Percentiles rank a stretch among this genome's conserved stretches.
Conservation (phyloP, 179 eudicot species). For the Corrigiola litoralis region DNA sequence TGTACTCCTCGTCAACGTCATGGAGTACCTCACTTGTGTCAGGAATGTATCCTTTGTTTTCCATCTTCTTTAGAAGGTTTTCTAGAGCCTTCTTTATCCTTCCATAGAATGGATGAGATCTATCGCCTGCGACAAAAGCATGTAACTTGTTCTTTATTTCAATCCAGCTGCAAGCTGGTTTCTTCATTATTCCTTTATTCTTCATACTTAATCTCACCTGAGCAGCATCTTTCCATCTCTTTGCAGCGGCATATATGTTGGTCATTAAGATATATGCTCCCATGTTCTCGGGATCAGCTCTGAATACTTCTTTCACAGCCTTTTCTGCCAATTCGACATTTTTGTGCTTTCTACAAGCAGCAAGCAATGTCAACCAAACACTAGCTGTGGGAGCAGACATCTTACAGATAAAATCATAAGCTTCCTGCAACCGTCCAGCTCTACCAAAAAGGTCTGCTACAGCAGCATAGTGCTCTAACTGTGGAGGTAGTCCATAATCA, state of each 20-base stretch:
- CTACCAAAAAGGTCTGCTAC: conserved; percentile 78
- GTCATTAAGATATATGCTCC: conserved; percentile 57
- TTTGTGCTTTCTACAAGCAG: conserved; percentile 67
- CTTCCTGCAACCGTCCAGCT: conserved; percentile 78
- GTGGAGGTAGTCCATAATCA: conserved; percentile 50
- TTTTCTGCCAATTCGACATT: conserved; percentile 67
- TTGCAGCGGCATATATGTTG: conserved; percentile 55
- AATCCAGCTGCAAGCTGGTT: conserved; percentile 76
- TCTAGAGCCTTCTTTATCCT: conserved; percentile 39
- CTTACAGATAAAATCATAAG: conserved; percentile 48
- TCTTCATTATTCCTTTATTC: conserved; percentile 43
- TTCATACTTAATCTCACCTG: conserved; percentile 39
- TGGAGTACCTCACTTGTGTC: conserved; percentile 55
- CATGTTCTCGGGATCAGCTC: conserved; percentile 41
- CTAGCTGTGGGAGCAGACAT: conserved; percentile 39
- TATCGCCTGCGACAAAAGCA: conserved; percentile 62
- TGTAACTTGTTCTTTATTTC: conserved; percentile 56
- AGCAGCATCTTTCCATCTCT: conserved; percentile 62
- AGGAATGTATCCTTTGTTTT: conserved; percentile 59
- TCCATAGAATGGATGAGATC: conserved; percentile 50
- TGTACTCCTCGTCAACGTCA: conserved; percentile 61
- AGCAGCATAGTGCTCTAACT: conserved; percentile 75
- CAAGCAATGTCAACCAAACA: conserved; percentile 59
- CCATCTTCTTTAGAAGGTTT: conserved; percentile 45
- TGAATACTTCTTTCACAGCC: conserved; percentile 43